Percentiles rank a stretch among this genome's conserved stretches.
These are phyloP conservation scores for Aleurites moluccanus DNA, from an alignment of 441 rosid species.

Conservation along the genomic window DNA sequence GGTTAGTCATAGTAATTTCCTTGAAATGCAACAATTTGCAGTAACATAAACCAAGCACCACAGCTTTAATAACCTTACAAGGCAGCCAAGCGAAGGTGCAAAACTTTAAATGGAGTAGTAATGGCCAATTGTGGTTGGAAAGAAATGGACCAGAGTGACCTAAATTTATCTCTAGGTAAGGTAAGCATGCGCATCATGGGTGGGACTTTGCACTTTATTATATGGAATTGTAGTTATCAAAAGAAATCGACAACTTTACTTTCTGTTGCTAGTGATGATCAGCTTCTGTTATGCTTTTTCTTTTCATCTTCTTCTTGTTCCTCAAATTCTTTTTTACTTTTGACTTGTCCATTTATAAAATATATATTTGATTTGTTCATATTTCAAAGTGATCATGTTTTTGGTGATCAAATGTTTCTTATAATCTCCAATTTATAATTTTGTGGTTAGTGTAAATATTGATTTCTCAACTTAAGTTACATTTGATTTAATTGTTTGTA, in stretches of 20 bases:
- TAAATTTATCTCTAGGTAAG: background rate
- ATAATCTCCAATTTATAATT: no score
- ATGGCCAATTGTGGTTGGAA: background rate
- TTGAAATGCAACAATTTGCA: background rate
- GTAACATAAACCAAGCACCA: background rate
- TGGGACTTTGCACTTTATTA: slow-evolving; percentile 22
- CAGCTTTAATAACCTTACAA: background rate
- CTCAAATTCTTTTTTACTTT: background rate
- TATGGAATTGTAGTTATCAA: slow-evolving; percentile 11
- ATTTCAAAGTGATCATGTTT: background rate
- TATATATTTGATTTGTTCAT: background rate
- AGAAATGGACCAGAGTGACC: background rate
- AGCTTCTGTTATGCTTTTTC: slow-evolving; percentile 12
- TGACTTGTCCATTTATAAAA: background rate
- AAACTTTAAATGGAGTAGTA: no score
- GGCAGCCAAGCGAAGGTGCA: background rate
- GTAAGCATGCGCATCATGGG: slow-evolving; percentile 31
- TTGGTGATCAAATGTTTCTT: background rate
- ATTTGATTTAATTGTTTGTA: no score
- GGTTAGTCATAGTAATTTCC: background rate
- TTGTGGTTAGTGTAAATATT: no score
- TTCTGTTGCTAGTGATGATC: slow-evolving; percentile 22
- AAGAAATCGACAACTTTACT: slow-evolving; percentile 18
- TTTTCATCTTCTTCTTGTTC: background rate
- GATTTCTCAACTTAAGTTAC: no score